Evolutionary conservation across 768 basidiomycete species (phyloP), one percentile per base, ranked within the genome.

Genomic region (Amanita exitialis): DNA sequence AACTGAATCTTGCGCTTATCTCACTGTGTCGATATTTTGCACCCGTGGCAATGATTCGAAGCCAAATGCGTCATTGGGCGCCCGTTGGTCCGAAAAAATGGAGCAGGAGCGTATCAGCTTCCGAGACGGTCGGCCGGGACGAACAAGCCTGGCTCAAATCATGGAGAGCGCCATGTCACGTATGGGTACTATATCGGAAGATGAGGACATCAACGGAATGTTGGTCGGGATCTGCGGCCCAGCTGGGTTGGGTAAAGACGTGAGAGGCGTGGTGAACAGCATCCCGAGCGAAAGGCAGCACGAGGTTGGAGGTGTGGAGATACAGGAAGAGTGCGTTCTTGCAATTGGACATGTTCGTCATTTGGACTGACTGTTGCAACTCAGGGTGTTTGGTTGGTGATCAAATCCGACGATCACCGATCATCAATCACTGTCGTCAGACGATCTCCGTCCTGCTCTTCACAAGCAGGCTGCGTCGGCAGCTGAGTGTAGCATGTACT

Each of bases 241-340:
- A 3, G 1, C 3, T 16, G 37, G 38, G 5, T 20, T 50, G n/a
- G 23, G 39, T 6, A 15, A 28, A 15, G 49, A 41, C 0, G 49
- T 50, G 9, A 34, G 9, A 9, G 38, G 15, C 7, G 50, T 57
- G 60, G 18, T 57, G 64, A 2, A 62, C 63, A 5, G 76, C 9
- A 46, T 75, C 18, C 65, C 69, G 42, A 57, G 58, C 2, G 42
- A 55, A 12, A 62, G 67, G 54, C 56, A 64, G 35, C 57, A 63
- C 46, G 63, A 59, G 4, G 66, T 71, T 12, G 72, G 75, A 7
- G 75, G 75, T 1, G 62, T 76, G 9, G 73, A 76, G 51, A 56
- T 77, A n/a, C 67, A 59, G 36, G 54, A 57, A 41, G 62, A 63
- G 62, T 63, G 44, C 32, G 60, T 59, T 39, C 30, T n/a, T 42